Evolutionary conservation across 331 rosid genomes (phyloP), one percentile per base, ranked within the genome.

Genomic region (Erythrophleum ivorense): DNA sequence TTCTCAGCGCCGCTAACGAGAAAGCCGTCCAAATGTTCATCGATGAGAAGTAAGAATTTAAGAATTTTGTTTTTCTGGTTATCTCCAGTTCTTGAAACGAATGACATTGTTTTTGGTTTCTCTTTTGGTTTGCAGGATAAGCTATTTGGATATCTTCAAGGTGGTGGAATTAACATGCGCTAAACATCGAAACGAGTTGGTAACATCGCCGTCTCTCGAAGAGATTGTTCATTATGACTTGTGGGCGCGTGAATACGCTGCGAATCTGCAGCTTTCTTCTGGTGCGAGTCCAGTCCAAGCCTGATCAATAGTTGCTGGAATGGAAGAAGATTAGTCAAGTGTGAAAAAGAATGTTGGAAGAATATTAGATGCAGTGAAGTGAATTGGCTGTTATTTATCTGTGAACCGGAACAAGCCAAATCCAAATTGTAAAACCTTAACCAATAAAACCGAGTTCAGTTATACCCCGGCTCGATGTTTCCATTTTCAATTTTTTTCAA

Each of bases 1-100:
- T 94, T 76, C 97, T 94, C 14, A 94, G 98, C 80, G 98, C 98
- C 67, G 98, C 98, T 43, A 94, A 94, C 83, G 98, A 94, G 87
- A 94, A 92, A 85, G 98, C 98, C 33, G 98, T 94, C 21, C 97
- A 92, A 81, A 73, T 94, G 97, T 94, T 94, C 71, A 89, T 94
- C 10, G 90, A 89, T 75, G 97, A 92, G 60, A 92, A 91, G 98
- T 94, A 89, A 52, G 97, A n/a, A n/a, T n/a, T n/a, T 69, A 33
- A 15, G 4, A 24, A 54, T 46, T 46, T 55, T n/a, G 34, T 40
- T 40, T 2, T 40, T 40, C 2, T 2, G 6, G 3, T 2, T 45
- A 58, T 40, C 33, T 49, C 73, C 53, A 38, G 7, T 55, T 57
- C 40, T 21, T 2, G 6, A 12, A 31, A 36, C 59, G 41, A 66